Evolutionary conservation across 345 rosid species (phyloP).

Genomic region (Angophora floribunda): DNA sequence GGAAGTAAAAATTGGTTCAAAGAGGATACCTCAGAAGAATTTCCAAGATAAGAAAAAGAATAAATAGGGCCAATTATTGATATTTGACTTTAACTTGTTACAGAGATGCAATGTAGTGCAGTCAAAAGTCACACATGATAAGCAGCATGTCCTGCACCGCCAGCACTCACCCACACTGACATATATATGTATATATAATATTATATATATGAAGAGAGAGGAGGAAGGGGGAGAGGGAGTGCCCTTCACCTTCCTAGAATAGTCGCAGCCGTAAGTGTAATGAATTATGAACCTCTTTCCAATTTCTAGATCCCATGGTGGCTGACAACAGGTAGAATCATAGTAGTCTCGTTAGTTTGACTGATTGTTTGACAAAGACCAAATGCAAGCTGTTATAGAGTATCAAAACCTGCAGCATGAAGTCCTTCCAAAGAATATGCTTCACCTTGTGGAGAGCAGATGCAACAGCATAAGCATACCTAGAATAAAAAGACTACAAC

Average conservation of each 20-base stretch:
- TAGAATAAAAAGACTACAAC: background rate
- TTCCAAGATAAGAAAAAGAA: background rate
- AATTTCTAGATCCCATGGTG: conserved; percentile 66
- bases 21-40: background rate
- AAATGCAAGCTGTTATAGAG: background rate
- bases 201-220: background rate
- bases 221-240: background rate
- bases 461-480: conserved; percentile 87
- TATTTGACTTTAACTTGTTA: background rate
- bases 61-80: background rate
- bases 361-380: background rate
- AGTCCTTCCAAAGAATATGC: conserved; percentile 53
- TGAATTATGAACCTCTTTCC: conserved; percentile 65
- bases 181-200: background rate
- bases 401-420: conserved; percentile 64
- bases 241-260: conserved; percentile 35
- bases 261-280: conserved; percentile 78
- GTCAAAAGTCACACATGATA: background rate
- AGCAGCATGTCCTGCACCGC: background rate
- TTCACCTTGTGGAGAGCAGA: conserved; percentile 63
- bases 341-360: background rate
- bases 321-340: conserved; percentile 26
- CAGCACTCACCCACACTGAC: background rate
- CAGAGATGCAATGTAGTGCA: background rate
- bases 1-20: background rate